Evolutionary conservation across 2,329 filamentous ascomycete genomes (phyloP).

Genomic region (Penicillium sp.): DNA sequence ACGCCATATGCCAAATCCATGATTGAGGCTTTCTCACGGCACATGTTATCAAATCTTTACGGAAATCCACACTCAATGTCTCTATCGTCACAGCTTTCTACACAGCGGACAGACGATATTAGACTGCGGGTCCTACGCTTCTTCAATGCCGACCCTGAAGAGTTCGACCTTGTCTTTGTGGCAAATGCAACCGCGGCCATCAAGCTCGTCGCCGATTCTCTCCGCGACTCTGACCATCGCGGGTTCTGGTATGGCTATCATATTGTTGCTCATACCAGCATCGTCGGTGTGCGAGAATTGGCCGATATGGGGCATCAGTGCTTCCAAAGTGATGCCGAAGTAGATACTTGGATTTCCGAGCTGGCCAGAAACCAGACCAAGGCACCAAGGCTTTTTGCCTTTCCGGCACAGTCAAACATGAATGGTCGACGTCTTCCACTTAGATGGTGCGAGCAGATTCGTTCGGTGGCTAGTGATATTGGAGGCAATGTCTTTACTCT

Average conservation of each 20-base stretch:
- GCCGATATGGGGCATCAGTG: slow-evolving; percentile 59
- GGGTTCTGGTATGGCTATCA: slow-evolving; percentile 85
- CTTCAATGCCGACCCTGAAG: slow-evolving; percentile 72
- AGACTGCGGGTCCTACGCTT: slow-evolving; percentile 67
- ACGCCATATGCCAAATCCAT: slow-evolving; percentile 75
- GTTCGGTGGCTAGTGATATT: slow-evolving; percentile 28
- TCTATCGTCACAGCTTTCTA: slow-evolving; percentile 70
- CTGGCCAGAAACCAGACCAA: slow-evolving; percentile 14
- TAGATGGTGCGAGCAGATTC: slow-evolving; percentile 58
- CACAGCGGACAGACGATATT: slow-evolving; percentile 68
- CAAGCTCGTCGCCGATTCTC: slow-evolving; percentile 76
- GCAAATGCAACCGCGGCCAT: slow-evolving; percentile 88
- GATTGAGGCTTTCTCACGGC: slow-evolving; percentile 71
- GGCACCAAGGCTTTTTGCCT: slow-evolving; percentile 61
- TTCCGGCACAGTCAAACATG: slow-evolving; percentile 90
- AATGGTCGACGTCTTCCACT: slow-evolving; percentile 72
- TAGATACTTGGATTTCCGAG: slow-evolving; percentile 61
- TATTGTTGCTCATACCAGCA: slow-evolving; percentile 75
- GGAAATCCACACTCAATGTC: slow-evolving; percentile 92
- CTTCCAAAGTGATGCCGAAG: slow-evolving; percentile 58
- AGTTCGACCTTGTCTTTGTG: slow-evolving; percentile 87
- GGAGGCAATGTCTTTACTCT: slow-evolving; percentile 58
- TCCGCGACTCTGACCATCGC: slow-evolving; percentile 58
- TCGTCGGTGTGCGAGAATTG: slow-evolving; percentile 74
- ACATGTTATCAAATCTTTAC: slow-evolving; percentile 73